Conservation (phyloP, 2,329 filamentous ascomycete species). For the Xylariaceae sp. region DNA sequence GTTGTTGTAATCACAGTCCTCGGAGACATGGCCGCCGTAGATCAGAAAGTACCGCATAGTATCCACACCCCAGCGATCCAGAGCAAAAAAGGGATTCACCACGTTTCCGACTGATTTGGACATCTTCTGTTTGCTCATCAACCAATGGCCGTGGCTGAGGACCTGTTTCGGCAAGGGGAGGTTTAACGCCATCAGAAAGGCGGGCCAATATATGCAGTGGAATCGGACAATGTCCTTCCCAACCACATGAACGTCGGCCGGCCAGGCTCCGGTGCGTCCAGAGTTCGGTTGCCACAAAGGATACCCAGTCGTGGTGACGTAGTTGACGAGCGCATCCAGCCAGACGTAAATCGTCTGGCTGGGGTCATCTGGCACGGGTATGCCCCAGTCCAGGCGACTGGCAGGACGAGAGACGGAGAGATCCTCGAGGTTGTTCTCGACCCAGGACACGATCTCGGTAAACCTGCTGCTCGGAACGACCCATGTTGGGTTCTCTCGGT, state of each 20-base stretch:
- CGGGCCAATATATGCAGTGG: conserved; percentile 97
- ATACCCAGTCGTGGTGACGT: conserved; percentile 83
- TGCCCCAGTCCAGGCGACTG: conserved; percentile 78
- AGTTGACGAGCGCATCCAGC: conserved; percentile 94
- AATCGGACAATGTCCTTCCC: conserved; percentile 97
- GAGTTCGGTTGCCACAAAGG: conserved; percentile 65
- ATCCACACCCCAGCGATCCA: conserved; percentile 85
- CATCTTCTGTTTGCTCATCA: conserved; percentile 88
- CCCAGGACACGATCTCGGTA: conserved; percentile 73
- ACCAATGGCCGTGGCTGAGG: conserved; percentile 93
- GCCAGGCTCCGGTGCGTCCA: conserved; percentile 68
- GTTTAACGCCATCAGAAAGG: conserved; percentile 83
- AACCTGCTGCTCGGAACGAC: conserved; percentile 69
- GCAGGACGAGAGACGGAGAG: conserved; percentile 82
- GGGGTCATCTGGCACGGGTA: conserved; percentile 78
- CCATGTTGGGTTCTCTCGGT: conserved; percentile 71
- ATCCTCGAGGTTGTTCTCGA: conserved; percentile 74
- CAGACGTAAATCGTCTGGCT: conserved; percentile 96
- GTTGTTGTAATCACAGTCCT: conserved; percentile 86
- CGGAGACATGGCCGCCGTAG: conserved; percentile 68
- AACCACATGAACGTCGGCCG: conserved; percentile 85
- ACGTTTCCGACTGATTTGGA: conserved; percentile 94
- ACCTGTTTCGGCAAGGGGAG: conserved; percentile 75
- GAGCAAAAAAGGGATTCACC: conserved; percentile 87
- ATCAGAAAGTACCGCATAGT: conserved; percentile 85